Evolutionary conservation across 352 stramenopile species (phyloP), one percentile per base, ranked within the genome.

Genomic region (Plasmopara muralis): DNA sequence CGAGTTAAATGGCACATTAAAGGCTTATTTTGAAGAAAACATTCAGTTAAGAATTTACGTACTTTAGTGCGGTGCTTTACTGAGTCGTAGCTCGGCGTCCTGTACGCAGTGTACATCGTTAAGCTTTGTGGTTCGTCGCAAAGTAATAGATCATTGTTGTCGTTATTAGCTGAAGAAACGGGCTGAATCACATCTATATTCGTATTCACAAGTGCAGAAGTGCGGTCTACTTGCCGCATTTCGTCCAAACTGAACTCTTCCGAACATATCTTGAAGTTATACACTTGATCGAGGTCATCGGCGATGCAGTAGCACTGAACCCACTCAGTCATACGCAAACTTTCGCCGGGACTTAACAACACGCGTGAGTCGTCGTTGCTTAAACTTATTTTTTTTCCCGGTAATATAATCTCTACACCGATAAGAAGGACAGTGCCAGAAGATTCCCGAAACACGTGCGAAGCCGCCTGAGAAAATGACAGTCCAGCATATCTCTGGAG

Each of bases 251-350:
- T 79, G 20, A 72, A 33, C 47, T 83, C 68, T 6, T 79, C 69
- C 0, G 64, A 50, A 38, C 76, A 87, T 50, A 89, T 76, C 5
- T 68, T 68, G 39, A 76, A 70, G 31, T 81, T 61, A 18, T 80
- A 75, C 4, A 91, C 74, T 37, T 85, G 73, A 8, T 69, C 74
- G 15, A 89, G 62, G 34, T 93, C 83, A 44, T 93, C 83, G 2
- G 83, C 83, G 28, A 93, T 84, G n/a, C 89, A 84, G 57, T 90
- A 93, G 42, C 77, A 89, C 55, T 87, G 74, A 58, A 86, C 89
- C 71, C 74, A 83, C 51, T 88, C 77, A 1, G 68, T 74, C 68
- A 91, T 73, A 46, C 87, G 70, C 15, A 93, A 65, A 55, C 79
- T 89, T 20, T 68, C 54, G 1, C 83, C 83, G 7, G 83, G 83